A percentile compares a stretch with the other conserved stretches of the same genome.
Conservation (phyloP, 2,329 filamentous ascomycete genomes). For the Alternaria dauci region DNA sequence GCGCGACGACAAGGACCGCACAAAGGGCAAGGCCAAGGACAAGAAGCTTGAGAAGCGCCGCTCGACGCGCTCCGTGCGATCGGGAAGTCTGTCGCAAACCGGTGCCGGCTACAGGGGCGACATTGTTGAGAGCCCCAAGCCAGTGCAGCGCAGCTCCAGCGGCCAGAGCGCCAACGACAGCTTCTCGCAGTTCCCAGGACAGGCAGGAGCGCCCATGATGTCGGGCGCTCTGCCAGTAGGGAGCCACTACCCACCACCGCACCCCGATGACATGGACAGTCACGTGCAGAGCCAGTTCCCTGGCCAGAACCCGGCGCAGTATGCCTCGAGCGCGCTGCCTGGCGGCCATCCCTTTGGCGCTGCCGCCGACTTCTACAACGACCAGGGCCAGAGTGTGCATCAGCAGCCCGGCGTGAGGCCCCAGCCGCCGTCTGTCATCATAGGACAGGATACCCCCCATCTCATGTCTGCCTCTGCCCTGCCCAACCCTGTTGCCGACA, state of each 20-base stretch:
- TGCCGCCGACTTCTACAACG: constrained; percentile 69
- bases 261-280: constrained; percentile 49
- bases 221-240: constrained; percentile 43
- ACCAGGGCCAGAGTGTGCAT: constrained; percentile 67
- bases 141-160: constrained; percentile 36
- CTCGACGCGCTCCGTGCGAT: constrained; percentile 41
- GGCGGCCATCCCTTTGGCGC: constrained; percentile 57
- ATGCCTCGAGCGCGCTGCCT: constrained; percentile 57
- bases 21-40: constrained; percentile 38
- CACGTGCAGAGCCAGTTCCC: constrained; percentile 67
- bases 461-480: constrained; percentile 62
- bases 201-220: constrained; percentile 46
- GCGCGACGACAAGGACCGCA: constrained; percentile 43
- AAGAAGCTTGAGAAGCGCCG: constrained; percentile 42
- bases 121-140: constrained; percentile 41
- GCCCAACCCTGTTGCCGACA: constrained; percentile 65
- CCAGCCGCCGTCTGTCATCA: constrained; percentile 61
- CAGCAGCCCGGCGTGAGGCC: constrained; percentile 68
- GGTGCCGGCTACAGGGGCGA: constrained; percentile 41
- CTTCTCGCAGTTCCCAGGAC: constrained; percentile 49
- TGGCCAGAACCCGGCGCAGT: constrained; percentile 61
- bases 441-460: constrained; percentile 63
- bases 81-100: constrained; percentile 36
- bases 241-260: constrained; percentile 29
- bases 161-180: constrained; percentile 41